A percentile compares a stretch with the other conserved stretches of the same genome.
Conservation (phyloP, 2,329 filamentous ascomycete species). For the Monosporascus sp. region DNA sequence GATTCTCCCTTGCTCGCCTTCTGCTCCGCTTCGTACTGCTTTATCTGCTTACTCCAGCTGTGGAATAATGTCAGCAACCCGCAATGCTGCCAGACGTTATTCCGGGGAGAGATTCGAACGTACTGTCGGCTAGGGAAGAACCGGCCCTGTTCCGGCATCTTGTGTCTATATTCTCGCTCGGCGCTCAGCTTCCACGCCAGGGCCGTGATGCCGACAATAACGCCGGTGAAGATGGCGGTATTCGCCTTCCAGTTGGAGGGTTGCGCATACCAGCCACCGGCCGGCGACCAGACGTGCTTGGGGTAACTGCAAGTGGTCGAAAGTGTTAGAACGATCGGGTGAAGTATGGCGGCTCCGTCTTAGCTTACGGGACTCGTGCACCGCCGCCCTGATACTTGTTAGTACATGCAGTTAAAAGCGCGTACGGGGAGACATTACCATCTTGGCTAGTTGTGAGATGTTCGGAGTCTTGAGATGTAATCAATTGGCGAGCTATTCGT, state of each 20-base stretch:
- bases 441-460: constrained; percentile 37
- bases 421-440: constrained; percentile 39
- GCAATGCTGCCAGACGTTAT: neutral
- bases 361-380: constrained; percentile 54
- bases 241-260: constrained; percentile 93
- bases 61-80: constrained; percentile 4
- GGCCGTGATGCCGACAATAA: constrained; percentile 63
- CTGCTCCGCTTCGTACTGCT: constrained; percentile 37
- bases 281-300: constrained; percentile 98
- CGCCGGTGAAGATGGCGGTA: constrained; percentile 68
- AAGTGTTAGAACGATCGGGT: constrained; percentile 2
- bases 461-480: constrained; percentile 12
- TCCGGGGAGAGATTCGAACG: constrained; percentile 27
- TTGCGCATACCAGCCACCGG: constrained; percentile 96
- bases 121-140: constrained; percentile 88
- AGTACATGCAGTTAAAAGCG: constrained; percentile 22
- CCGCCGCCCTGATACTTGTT: constrained; percentile 63
- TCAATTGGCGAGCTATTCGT: neutral
- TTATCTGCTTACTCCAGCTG: constrained; percentile 41
- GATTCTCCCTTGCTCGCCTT: constrained; percentile 23
- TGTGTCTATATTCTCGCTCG: constrained; percentile 64
- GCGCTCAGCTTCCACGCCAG: constrained; percentile 67
- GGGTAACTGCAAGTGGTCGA: constrained; percentile 61
- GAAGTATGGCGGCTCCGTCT: neutral
- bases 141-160: constrained; percentile 71